A percentile compares a stretch with the other conserved stretches of the same genome.
Evolutionary conservation across 2,329 filamentous ascomycete species (phyloP).

Genomic region (Diaporthe sp.): DNA sequence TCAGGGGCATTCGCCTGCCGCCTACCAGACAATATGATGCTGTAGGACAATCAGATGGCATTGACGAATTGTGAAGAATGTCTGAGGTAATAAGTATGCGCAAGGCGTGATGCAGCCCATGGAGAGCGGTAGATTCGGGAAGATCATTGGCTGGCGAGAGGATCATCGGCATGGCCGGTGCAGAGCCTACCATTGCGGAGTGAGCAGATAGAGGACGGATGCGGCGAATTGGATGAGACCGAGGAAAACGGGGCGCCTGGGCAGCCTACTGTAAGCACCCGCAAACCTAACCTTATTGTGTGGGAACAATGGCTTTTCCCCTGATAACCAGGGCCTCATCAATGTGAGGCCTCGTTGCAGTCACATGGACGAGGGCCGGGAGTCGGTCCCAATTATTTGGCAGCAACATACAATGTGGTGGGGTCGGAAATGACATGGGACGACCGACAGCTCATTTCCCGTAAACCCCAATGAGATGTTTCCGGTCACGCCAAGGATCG

Average conservation of each 20-base stretch:
- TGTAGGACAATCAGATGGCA: neutral
- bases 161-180: neutral
- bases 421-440: conserved; percentile 16
- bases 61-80: neutral
- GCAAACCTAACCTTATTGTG: conserved; percentile 29
- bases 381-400: conserved; percentile 14
- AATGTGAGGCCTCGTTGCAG: neutral
- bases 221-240: conserved; percentile 1
- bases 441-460: conserved; percentile 25
- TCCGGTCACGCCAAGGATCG: conserved; percentile 13
- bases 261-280: conserved; percentile 18
- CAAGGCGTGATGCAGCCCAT: neutral
- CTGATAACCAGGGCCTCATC: neutral
- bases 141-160: neutral
- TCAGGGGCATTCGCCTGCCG: neutral
- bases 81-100: neutral
- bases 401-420: neutral
- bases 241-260: neutral
- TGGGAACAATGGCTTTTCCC: neutral
- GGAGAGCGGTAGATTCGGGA: neutral
- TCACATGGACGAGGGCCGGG: conserved; percentile 19
- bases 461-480: conserved; percentile 12
- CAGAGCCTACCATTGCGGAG: neutral
- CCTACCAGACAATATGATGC: neutral
- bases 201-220: neutral